These are phyloP conservation scores for Fusarium vanettenii DNA, from an alignment of 2,329 filamentous ascomycete genomes.

Conservation along the genomic window DNA sequence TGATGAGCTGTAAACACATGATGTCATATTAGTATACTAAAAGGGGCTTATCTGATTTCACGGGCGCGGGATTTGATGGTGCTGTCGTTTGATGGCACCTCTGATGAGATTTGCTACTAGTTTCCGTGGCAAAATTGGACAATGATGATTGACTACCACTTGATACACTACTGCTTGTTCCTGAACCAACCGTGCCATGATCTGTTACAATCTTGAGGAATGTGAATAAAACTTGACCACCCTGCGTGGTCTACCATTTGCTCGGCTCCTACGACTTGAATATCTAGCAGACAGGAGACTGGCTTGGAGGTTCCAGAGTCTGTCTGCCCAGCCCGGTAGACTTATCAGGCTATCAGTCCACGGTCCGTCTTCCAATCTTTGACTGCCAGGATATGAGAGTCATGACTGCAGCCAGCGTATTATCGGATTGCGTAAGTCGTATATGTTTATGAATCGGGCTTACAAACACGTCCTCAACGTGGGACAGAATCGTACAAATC, in stretches of 20 bases:
- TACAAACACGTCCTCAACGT: constrained; percentile 23
- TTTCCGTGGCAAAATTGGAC: constrained; percentile 42
- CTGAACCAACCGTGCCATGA: neutral
- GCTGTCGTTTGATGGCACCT: constrained; percentile 38
- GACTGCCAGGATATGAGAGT: neutral
- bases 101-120: constrained; percentile 38
- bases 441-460: constrained; percentile 9
- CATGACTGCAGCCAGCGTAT: neutral
- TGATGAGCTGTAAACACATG: constrained; percentile 79
- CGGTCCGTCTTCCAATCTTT: neutral
- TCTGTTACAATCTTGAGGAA: neutral
- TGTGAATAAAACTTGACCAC: neutral
- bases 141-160: constrained; percentile 37
- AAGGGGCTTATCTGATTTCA: constrained; percentile 49
- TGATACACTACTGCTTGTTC: neutral
- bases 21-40: constrained; percentile 44
- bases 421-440: neutral
- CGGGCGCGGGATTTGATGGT: constrained; percentile 48
- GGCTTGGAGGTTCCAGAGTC: neutral
- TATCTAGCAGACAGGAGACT: neutral
- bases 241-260: neutral
- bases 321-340: too few species aligned
- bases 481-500: constrained; percentile 27
- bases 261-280: neutral
- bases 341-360: too few species aligned